These are phyloP conservation scores for Ceratobasidium sp. DNA, from an alignment of 1,284 basidiomycete species.

Conservation along the genomic window DNA sequence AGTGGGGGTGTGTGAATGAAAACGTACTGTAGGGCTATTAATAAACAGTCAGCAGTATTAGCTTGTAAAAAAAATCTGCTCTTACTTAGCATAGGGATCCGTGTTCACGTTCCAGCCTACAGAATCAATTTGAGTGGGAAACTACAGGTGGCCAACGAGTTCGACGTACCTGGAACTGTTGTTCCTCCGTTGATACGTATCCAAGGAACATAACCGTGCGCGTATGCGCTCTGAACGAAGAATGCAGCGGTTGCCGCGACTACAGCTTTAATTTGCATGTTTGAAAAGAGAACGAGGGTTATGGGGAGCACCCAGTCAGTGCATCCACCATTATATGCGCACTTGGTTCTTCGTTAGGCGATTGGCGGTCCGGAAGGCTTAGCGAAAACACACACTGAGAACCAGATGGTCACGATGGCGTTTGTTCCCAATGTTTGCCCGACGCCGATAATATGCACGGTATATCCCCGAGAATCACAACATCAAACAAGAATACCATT, in stretches of 20 bases:
- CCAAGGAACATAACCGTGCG: slow-evolving; percentile 41
- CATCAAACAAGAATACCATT: neutral
- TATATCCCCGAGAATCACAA: slow-evolving; percentile 23
- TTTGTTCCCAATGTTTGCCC: slow-evolving; percentile 10
- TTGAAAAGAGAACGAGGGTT: neutral
- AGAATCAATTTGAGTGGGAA: neutral
- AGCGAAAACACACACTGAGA: neutral
- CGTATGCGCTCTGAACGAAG: slow-evolving; percentile 21
- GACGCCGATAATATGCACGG: slow-evolving; percentile 21
- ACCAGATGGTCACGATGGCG: neutral
- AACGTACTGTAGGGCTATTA: slow-evolving; percentile 4
- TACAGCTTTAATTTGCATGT: slow-evolving; percentile 23
- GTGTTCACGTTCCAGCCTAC: slow-evolving; percentile 24
- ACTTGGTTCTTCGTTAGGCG: neutral
- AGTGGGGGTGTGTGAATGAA: neutral
- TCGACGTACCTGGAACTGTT: slow-evolving; percentile 16
- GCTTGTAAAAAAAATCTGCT: neutral
- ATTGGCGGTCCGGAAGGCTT: neutral
- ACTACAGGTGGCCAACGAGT: too few relatives aligned
- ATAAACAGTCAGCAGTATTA: neutral
- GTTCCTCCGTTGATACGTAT: slow-evolving; percentile 31
- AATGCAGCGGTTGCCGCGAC: neutral
- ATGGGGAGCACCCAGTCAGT: neutral
- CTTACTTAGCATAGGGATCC: slow-evolving; percentile 14
- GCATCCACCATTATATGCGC: neutral